Evolutionary conservation across 805 yeast species (phyloP), one percentile per base, ranked within the genome.

Genomic region (Teunomyces panamensis): DNA sequence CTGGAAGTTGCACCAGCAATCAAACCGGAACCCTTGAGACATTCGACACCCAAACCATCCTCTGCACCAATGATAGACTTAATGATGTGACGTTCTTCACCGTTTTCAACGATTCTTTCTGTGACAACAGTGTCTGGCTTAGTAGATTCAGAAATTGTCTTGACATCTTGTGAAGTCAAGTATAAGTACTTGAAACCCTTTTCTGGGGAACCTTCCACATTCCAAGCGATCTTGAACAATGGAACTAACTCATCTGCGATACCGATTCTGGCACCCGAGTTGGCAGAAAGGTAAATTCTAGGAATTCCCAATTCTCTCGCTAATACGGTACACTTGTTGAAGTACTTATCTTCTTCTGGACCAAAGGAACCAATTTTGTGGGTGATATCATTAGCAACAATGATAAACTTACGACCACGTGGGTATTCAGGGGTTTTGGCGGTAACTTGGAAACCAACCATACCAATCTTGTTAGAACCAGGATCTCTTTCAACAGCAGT

Each of bases 221-320:
- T 87, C 99, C 99, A 94, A 47, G 92, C 89, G 54, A 92, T 96
- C 68, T 87, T 83, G 76, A 83, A 90, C 63, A 81, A 79, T 50
- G 97, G 94, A 47, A 94, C 78, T 53, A 94, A 78, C 70, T 94
- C 99, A 58, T 94, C 98, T 26, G 99, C 99, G 66, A 94, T 82
- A 64, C 99, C 99, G 54, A 94, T 88, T 77, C 99, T 84, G 42
- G 99, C 99, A 78, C 99, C 99, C 51, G 98, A 91, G 80, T 94
- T 94, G 27, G 99, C 99, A 58, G 97, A 89, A 58, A 94, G 77
- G 72, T 94, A 94, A 48, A 94, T 81, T 74, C 99, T 80, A 63
- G 99, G 99, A 58, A 94, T 84, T 51, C 99, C 99, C 55, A 84
- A 78, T 63, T 81, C 77, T 73, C 96, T 82, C 30, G 98, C 97